Base-by-base conservation (phyloP, 192 early-diverging fungal species). In the Coemansia sp. region DNA sequence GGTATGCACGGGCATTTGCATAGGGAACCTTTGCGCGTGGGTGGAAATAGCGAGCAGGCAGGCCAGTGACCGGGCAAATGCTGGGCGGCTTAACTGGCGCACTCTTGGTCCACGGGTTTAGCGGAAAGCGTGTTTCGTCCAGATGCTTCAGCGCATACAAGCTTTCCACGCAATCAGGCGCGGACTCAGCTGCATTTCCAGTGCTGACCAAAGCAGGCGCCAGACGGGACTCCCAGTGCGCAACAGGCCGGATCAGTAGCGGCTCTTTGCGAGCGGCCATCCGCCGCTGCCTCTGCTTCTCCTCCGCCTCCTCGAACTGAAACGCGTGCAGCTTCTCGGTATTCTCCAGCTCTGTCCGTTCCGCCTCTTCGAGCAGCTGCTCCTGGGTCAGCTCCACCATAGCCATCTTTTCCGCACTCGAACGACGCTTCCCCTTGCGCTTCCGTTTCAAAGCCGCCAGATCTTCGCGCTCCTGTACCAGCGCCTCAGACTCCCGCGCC, bases 281-380 rank as follows among this genome's bases (percentile, higher is more conserved):
- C 45, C 62, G 40, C 10, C 73, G 52, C 46, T 58, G 67, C 35
- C 43, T 56, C 60, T 35, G 58, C 62, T 67, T 68, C 4, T 78
- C 75, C 44, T 78, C 69, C 25, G 69, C 69, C n/a, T 67, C 75
- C 35, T 48, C 30, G 24, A 60, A 54, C 54, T 78, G 75, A 49
- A 71, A 71, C 45, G 56, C 60, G 19, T 54, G 54, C 21, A 78
- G 61, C 40, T 68, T 66, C 8, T 64, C 65, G 2, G 62, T 32
- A 21, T 78, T 78, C 54, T 62, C 58, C 7, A 61, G 58, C 51
- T 78, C 75, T 2, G 75, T 78, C 60, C 44, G 54, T 43, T 68
- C 64, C 14, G 75, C 75, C 33, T 78, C 75, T 21, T 78, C 69
- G 32, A 78, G 65, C 29, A 78, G 55, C 61, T 71, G 69, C 54